These are phyloP conservation scores for Isatis lusitanica DNA, from an alignment of 441 rosid species.

Conservation along the genomic window DNA sequence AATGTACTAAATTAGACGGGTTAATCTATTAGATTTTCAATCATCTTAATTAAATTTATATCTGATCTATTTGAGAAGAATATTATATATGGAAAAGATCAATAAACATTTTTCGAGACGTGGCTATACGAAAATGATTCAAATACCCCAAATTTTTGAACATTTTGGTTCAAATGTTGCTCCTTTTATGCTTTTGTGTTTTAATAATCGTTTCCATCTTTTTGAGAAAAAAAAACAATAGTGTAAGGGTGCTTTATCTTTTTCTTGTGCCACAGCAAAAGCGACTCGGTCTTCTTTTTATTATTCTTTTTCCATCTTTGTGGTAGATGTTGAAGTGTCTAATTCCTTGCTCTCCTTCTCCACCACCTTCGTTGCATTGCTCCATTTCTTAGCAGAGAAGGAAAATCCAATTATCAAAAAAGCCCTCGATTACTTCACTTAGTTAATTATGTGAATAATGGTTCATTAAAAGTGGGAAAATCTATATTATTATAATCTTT, in stretches of 20 bases:
- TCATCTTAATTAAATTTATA: too few relatives aligned
- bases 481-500: background rate
- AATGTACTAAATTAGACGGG: too few relatives aligned
- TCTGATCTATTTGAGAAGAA: too few relatives aligned
- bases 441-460: constrained; percentile 7
- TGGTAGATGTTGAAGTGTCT: constrained; percentile 35
- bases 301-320: constrained; percentile 34
- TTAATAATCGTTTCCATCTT: constrained; percentile 4
- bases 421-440: background rate
- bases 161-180: background rate
- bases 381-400: constrained; percentile 56
- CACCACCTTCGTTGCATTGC: constrained; percentile 26
- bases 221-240: background rate
- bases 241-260: constrained; percentile 30
- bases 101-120: background rate
- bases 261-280: constrained; percentile 35
- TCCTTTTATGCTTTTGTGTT: background rate
- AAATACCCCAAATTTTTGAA: background rate
- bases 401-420: constrained; percentile 29
- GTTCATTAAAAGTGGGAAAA: background rate
- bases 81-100: too few relatives aligned
- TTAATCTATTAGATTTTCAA: too few relatives aligned
- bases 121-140: background rate
- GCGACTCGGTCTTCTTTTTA: constrained; percentile 17
- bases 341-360: constrained; percentile 40